phyloP scores from a whole-genome alignment of 306 rosid genomes.

The Rosa persica region DNA sequence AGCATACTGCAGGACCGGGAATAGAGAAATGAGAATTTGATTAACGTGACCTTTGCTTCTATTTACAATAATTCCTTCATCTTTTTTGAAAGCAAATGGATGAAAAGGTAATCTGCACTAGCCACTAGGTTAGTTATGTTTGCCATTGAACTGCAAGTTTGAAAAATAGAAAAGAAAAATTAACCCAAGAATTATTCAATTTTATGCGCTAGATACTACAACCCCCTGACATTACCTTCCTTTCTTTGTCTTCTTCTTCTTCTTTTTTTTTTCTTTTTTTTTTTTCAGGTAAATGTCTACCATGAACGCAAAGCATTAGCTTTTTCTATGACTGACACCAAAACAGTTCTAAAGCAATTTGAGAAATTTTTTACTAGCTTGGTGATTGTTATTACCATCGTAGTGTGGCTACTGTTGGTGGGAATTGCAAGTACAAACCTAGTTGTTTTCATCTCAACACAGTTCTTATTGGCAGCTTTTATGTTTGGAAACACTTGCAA shows the following conservation, averaged over 20 bases:
- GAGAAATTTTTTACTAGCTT: slow-evolving; percentile 59
- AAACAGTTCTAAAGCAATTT: slow-evolving; percentile 78
- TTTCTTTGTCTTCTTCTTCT: too few species aligned
- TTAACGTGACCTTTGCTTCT: too few species aligned
- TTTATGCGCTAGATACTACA: too few species aligned
- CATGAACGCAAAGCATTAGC: slow-evolving; percentile 72
- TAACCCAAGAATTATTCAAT: background rate
- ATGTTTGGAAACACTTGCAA: slow-evolving; percentile 92
- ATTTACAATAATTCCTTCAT: too few species aligned
- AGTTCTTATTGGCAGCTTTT: slow-evolving; percentile 65
- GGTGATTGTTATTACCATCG: slow-evolving; percentile 42
- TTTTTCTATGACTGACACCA: slow-evolving; percentile 72
- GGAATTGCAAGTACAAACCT: slow-evolving; percentile 81
- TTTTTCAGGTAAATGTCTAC: slow-evolving; percentile 68
- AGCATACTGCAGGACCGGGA: too few species aligned
- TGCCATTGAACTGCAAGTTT: too few species aligned
- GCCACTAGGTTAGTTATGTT: too few species aligned
- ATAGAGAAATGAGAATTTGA: too few species aligned
- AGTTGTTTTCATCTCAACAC: slow-evolving; percentile 69
- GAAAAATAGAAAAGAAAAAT: background rate
- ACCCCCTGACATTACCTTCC: too few species aligned
- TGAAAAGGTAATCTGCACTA: too few species aligned
- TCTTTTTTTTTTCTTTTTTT: background rate
- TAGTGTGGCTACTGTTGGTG: slow-evolving; percentile 81
- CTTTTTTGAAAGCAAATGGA: too few species aligned